phyloP scores from a whole-genome alignment of 345 rosid species.

The Linum trigynum region DNA sequence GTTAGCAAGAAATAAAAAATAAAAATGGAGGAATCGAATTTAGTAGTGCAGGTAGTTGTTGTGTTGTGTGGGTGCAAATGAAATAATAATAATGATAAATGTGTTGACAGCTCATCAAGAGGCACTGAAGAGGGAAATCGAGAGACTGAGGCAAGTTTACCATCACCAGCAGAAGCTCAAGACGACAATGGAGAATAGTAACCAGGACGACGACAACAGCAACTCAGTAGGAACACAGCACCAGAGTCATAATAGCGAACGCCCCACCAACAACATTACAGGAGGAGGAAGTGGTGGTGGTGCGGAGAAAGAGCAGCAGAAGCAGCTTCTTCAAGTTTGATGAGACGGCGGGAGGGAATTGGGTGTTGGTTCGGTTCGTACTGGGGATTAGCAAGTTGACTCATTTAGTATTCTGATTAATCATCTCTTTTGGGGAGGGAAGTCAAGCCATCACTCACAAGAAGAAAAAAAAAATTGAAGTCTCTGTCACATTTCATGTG shows the following conservation, averaged over 20 bases:
- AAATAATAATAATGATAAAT: too few species aligned
- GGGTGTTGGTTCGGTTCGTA: conserved; percentile 1
- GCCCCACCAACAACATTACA: background rate
- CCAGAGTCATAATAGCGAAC: conserved; percentile 6
- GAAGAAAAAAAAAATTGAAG: too few species aligned
- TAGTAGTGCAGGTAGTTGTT: too few species aligned
- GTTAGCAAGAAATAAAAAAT: too few species aligned
- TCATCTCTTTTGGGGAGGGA: too few species aligned
- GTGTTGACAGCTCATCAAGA: conserved; percentile 26
- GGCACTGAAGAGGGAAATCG: conserved; percentile 30
- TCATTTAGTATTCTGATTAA: too few species aligned
- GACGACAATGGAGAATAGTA: conserved; percentile 4
- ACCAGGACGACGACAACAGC: conserved; percentile 12
- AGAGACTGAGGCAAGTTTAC: conserved; percentile 26
- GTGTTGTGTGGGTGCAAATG: too few species aligned
- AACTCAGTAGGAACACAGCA: conserved; percentile 10
- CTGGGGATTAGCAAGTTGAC: background rate
- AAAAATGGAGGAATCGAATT: too few species aligned
- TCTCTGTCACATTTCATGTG: too few species aligned
- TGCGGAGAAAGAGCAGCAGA: too few species aligned
- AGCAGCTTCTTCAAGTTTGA: conserved; percentile 7
- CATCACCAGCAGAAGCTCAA: conserved; percentile 13
- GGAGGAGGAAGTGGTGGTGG: background rate
- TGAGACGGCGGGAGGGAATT: background rate
- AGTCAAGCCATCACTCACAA: too few species aligned